A percentile compares a stretch with the other conserved stretches of the same genome.
Evolutionary conservation across 2,329 filamentous ascomycete species (phyloP).

Genomic region (Ophiostoma angusticollis): DNA sequence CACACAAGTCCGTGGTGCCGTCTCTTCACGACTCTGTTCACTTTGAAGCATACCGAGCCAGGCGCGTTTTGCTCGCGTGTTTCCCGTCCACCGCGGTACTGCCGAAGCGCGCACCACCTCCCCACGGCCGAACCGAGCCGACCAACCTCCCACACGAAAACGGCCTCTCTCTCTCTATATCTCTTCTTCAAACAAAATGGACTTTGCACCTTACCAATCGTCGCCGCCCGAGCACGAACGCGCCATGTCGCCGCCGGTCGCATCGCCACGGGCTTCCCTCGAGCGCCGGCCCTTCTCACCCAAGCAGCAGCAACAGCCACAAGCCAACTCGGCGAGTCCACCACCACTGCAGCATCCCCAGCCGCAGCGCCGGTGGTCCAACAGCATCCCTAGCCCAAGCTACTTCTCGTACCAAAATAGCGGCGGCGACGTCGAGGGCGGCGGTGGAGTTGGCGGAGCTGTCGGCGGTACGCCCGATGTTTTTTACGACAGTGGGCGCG

Average conservation of each 20-base stretch:
- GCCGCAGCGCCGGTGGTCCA: slow-evolving; percentile 44
- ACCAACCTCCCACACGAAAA: not conserved
- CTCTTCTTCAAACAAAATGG: slow-evolving; percentile 50
- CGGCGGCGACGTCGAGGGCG: slow-evolving; percentile 13
- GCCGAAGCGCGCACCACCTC: no score
- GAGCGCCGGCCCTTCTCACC: slow-evolving; percentile 43
- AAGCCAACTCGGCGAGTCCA: slow-evolving; percentile 26
- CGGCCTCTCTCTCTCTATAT: no score
- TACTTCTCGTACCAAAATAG: slow-evolving; percentile 19
- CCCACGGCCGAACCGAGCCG: not conserved
- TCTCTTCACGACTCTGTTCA: no score
- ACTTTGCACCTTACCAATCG: slow-evolving; percentile 96
- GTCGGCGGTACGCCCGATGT: slow-evolving; percentile 11
- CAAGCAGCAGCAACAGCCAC: slow-evolving; percentile 29
- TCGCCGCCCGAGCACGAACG: slow-evolving; percentile 74
- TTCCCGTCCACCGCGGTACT: no score
- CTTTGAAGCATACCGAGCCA: no score
- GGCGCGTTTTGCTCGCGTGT: no score
- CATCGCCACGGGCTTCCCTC: slow-evolving; percentile 46
- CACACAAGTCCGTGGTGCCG: no score
- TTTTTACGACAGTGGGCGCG: slow-evolving; percentile 30
- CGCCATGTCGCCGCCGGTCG: slow-evolving; percentile 57
- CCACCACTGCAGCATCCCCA: slow-evolving; percentile 40
- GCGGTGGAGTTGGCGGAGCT: slow-evolving; percentile 15
- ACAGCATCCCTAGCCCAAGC: slow-evolving; percentile 24